Evolutionary conservation across 208 protist species (phyloP).

Genomic region (Balamuthia mandrillaris): DNA sequence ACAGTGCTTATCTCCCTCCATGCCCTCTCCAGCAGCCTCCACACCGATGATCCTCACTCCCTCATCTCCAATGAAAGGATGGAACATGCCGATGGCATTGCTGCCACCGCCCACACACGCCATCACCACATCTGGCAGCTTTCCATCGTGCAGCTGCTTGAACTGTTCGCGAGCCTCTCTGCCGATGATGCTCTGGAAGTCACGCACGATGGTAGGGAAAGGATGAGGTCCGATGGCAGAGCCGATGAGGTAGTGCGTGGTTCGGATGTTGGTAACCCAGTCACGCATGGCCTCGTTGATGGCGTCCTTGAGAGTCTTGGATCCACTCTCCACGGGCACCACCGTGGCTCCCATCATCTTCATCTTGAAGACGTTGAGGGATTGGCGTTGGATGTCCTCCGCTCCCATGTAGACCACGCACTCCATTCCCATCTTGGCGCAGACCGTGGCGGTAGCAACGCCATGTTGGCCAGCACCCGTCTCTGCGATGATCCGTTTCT

Average conservation of each 20-base stretch:
- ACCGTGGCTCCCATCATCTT: conserved; percentile 76
- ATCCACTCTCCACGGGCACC: conserved; percentile 46
- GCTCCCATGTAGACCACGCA: conserved; percentile 79
- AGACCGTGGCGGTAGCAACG: conserved; percentile 76
- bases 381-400: conserved; percentile 69
- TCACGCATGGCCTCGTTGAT: conserved; percentile 82
- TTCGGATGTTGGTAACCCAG: conserved; percentile 69
- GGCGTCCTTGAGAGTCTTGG: conserved; percentile 64
- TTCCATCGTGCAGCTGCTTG: conserved; percentile 39
- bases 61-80: conserved; percentile 68
- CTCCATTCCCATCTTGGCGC: conserved; percentile 75
- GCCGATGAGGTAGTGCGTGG: conserved; percentile 61
- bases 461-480: conserved; percentile 83
- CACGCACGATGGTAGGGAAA: conserved; percentile 78
- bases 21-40: conserved; percentile 71
- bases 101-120: conserved; percentile 81
- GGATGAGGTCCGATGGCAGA: conserved; percentile 80
- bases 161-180: conserved; percentile 56
- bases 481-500: conserved; percentile 78
- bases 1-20: conserved; percentile 65
- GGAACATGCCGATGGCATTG: conserved; percentile 79
- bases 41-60: conserved; percentile 70
- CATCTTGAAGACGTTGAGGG: conserved; percentile 84
- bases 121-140: conserved; percentile 72
- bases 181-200: conserved; percentile 69